phyloP scores from a whole-genome alignment of 192 early-diverging fungal genomes.

The Pilaira anomala region DNA sequence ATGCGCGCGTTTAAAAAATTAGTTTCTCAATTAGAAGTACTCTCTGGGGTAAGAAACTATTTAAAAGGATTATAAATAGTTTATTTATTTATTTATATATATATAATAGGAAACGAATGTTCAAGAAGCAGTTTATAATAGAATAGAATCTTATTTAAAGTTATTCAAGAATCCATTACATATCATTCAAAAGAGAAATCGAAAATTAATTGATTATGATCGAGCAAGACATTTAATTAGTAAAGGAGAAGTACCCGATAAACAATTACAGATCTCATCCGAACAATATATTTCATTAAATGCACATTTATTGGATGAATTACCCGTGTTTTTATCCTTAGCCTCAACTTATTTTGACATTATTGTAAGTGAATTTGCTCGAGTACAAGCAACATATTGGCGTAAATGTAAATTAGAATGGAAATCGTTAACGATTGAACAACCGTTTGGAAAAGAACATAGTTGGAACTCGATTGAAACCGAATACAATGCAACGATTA shows the following conservation, averaged over 20 bases:
- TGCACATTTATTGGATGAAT: slow-evolving; percentile 69
- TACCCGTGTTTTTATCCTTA: slow-evolving; percentile 61
- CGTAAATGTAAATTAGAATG: slow-evolving; percentile 42
- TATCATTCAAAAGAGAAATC: slow-evolving; percentile 70
- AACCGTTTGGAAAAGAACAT: slow-evolving; percentile 9
- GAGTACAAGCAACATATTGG: slow-evolving; percentile 54
- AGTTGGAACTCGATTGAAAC: slow-evolving; percentile 1
- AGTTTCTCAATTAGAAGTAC: slow-evolving; percentile 12
- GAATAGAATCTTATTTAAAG: slow-evolving; percentile 48
- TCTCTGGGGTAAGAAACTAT: not conserved
- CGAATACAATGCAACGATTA: not conserved
- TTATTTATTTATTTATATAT: not conserved
- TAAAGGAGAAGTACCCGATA: slow-evolving; percentile 63
- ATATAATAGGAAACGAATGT: slow-evolving; percentile 18
- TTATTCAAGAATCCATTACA: slow-evolving; percentile 60
- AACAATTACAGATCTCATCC: slow-evolving; percentile 61
- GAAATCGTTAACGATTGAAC: slow-evolving; percentile 9
- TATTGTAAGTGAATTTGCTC: slow-evolving; percentile 52
- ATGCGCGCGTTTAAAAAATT: slow-evolving; percentile 43
- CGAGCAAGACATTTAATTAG: slow-evolving; percentile 54
- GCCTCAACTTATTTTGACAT: slow-evolving; percentile 59
- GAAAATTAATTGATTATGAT: slow-evolving; percentile 73
- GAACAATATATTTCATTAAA: slow-evolving; percentile 64
- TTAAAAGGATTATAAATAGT: not conserved
- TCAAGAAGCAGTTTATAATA: slow-evolving; percentile 35